Conservation (phyloP, 768 basidiomycete genomes). For the Leccinum longicurvipes region DNA sequence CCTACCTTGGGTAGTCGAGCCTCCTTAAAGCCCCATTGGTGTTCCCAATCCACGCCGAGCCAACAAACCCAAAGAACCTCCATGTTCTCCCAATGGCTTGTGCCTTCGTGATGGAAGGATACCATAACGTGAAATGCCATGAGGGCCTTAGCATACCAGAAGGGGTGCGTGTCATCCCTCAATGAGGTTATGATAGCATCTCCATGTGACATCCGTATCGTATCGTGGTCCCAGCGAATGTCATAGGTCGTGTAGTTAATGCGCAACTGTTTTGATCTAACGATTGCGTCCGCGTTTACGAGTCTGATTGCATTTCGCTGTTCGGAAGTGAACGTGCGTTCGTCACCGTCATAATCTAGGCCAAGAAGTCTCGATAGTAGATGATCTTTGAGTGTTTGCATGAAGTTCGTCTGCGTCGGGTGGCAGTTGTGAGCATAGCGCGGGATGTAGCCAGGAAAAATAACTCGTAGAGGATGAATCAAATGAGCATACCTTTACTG, state of each 20-base stretch:
- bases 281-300: background rate
- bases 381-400: constrained; percentile 19
- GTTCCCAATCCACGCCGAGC: too few species aligned
- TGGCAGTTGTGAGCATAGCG: background rate
- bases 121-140: constrained; percentile 12
- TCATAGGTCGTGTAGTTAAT: constrained; percentile 22
- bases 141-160: constrained; percentile 23
- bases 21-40: too few species aligned
- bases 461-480: background rate
- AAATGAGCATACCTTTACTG: background rate
- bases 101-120: background rate
- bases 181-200: constrained; percentile 10
- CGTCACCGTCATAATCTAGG: constrained; percentile 16
- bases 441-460: too few species aligned
- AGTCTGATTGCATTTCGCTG: background rate
- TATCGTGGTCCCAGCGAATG: constrained; percentile 8
- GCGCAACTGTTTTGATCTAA: background rate
- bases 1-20: too few species aligned
- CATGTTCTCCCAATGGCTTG: background rate
- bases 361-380: constrained; percentile 13
- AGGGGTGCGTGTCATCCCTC: constrained; percentile 11
- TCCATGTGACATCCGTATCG: background rate
- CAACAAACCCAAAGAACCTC: constrained; percentile 23
- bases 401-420: constrained; percentile 13
- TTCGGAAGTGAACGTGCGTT: background rate